Conservation (phyloP, 208 protist species). For the Crithidia brevicula region DNA sequence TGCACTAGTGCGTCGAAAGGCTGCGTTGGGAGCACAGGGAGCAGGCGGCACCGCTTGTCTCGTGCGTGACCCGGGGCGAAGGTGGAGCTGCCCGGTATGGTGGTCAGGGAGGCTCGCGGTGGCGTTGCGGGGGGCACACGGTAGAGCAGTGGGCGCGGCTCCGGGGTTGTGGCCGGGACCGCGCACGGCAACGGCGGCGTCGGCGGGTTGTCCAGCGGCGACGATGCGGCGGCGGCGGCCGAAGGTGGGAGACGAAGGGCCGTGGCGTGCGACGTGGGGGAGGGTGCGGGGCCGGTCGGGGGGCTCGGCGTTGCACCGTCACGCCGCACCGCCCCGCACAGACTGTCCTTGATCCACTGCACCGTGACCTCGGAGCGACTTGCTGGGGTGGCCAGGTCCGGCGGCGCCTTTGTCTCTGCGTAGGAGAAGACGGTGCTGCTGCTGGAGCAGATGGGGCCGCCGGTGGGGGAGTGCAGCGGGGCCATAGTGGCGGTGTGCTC, state of each 20-base stretch:
- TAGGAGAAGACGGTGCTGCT: slow-evolving; percentile 12
- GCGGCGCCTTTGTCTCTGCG: slow-evolving; percentile 13
- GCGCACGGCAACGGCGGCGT: background rate
- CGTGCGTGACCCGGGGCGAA: background rate
- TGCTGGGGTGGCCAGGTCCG: slow-evolving; percentile 2
- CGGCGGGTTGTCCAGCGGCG: background rate
- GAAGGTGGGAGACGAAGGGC: background rate
- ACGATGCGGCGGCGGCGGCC: background rate
- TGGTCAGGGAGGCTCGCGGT: background rate
- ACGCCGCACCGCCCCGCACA: background rate
- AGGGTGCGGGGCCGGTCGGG: background rate
- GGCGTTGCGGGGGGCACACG: background rate
- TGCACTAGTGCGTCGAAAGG: slow-evolving; percentile 1
- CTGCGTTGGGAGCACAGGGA: slow-evolving; percentile 14
- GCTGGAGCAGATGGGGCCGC: background rate
- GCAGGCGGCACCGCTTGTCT: slow-evolving; percentile 7
- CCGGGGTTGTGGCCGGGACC: background rate
- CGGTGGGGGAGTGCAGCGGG: slow-evolving; percentile 3
- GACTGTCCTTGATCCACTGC: slow-evolving; percentile 5
- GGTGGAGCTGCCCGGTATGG: background rate
- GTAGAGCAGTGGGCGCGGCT: background rate
- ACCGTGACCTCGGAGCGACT: background rate
- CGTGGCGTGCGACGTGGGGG: background rate
- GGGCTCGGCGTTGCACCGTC: background rate
- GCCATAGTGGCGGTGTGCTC: slow-evolving; percentile 12